These are phyloP conservation scores for Otatea glauca DNA, from an alignment of 176 grass and related monocot species.

Conservation along the genomic window DNA sequence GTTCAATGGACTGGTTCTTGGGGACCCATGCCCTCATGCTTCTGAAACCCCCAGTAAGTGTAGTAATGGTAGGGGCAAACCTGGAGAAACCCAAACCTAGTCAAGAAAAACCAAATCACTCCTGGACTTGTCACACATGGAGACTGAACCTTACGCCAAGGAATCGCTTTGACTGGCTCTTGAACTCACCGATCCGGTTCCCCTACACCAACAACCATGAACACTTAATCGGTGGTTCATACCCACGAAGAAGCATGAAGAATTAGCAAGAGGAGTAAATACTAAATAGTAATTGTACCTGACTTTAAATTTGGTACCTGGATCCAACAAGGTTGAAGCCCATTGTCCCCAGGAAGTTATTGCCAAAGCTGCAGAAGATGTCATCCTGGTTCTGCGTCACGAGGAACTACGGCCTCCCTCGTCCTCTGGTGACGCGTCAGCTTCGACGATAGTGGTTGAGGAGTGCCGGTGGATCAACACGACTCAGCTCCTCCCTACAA, in stretches of 20 bases:
- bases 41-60: conserved; percentile 72
- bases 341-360: conserved; percentile 63
- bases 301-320: conserved; percentile 77
- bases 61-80: conserved; percentile 78
- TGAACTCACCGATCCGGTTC: conserved; percentile 51
- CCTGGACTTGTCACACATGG: neutral
- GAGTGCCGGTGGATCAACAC: no score
- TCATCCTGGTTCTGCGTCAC: no score
- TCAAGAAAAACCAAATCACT: neutral
- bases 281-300: conserved; percentile 44
- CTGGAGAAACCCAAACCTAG: conserved; percentile 42
- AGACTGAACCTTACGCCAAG: conserved; percentile 69
- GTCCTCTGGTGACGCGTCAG: no score
- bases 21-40: conserved; percentile 82
- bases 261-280: neutral
- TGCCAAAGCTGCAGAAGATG: no score
- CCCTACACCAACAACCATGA: conserved; percentile 50
- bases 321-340: conserved; percentile 78
- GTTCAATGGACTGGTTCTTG: conserved; percentile 68
- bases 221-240: neutral
- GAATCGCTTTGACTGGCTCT: conserved; percentile 70
- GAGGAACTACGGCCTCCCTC: no score
- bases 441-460: no score
- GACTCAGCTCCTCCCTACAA: no score
- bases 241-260: neutral